phyloP scores from a whole-genome alignment of 1,284 basidiomycete genomes.

The Cronartium quercuum region DNA sequence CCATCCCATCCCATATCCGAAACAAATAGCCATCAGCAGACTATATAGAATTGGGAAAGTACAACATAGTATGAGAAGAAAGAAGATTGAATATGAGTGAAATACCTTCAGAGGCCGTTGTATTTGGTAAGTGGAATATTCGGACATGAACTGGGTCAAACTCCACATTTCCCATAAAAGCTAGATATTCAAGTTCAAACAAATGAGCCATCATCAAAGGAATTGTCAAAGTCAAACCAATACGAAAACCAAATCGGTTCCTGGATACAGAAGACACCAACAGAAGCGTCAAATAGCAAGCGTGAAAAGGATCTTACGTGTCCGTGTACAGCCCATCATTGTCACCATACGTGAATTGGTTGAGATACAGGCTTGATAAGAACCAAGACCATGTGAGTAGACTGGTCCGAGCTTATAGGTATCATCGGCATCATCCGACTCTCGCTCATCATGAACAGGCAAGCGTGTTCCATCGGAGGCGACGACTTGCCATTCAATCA shows the following conservation, averaged over 20 bases:
- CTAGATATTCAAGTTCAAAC: neutral
- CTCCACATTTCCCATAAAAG: neutral
- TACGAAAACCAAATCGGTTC: neutral
- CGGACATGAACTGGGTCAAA: neutral
- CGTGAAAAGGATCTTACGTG: neutral
- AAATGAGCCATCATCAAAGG: neutral
- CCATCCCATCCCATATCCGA: neutral
- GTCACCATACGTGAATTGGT: neutral
- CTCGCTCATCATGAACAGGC: conserved; percentile 40
- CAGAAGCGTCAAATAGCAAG: too few species aligned
- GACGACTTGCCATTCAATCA: conserved; percentile 54
- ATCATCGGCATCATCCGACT: conserved; percentile 39
- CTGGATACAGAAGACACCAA: too few species aligned
- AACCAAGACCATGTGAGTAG: neutral
- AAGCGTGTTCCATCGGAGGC: conserved; percentile 47
- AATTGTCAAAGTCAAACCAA: neutral
- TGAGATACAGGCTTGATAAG: neutral
- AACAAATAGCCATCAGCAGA: neutral
- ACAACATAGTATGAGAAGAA: neutral
- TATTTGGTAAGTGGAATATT: neutral
- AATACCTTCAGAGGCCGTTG: neutral
- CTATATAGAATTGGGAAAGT: neutral
- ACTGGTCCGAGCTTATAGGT: neutral
- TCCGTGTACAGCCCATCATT: neutral
- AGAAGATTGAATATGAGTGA: neutral